Evolutionary conservation across 1,139 yeast genomes (phyloP), one percentile per base, ranked within the genome.

Genomic region (Pichia norvegensis): DNA sequence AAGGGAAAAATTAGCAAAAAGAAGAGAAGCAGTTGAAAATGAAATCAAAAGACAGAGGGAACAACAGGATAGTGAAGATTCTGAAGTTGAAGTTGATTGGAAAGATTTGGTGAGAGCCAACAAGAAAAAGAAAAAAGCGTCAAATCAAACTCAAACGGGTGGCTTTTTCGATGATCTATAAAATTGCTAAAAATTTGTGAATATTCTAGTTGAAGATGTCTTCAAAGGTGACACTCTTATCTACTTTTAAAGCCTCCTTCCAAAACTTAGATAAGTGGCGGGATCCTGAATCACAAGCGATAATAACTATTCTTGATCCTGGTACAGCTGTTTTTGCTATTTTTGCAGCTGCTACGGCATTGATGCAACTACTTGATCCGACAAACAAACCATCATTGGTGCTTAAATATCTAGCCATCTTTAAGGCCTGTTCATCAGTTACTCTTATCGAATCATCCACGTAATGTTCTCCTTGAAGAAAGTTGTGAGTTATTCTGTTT

Each of bases 221-320:
- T 1, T 51, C 52, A 11, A 63, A 36, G 1, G 57, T 47, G 14
- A 61, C 41, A 4, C 48, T 43, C 4, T 47, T 48, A n/a, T 55
- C 53, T 5, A 60, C 53, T 29, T 50, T 45, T 2, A 56, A 54
- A 0, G 92, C 94, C 46, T 71, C 66, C 55, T 81, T 85, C 97
- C 97, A 92, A 61, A 92, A 92, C 63, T 92, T 92, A 40, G 95
- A 84, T 50, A 90, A 61, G 64, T 92, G 97, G 53, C 97, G 73
- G 8, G 83, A 70, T 0, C 98, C 98, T 4, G 95, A 80, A 62
- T 92, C 98, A 63, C 97, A 92, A 2, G 95, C 86, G 41, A 92
- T 74, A n/a, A 94, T 78, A 6, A 92, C 95, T 22, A 92, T 79
- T 22, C 70, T 75, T 44, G 83, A 78, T 1, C 92, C 94, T 1